Conservation (phyloP, 2,329 filamentous ascomycete genomes). For the Curvularia hawaiiensis region DNA sequence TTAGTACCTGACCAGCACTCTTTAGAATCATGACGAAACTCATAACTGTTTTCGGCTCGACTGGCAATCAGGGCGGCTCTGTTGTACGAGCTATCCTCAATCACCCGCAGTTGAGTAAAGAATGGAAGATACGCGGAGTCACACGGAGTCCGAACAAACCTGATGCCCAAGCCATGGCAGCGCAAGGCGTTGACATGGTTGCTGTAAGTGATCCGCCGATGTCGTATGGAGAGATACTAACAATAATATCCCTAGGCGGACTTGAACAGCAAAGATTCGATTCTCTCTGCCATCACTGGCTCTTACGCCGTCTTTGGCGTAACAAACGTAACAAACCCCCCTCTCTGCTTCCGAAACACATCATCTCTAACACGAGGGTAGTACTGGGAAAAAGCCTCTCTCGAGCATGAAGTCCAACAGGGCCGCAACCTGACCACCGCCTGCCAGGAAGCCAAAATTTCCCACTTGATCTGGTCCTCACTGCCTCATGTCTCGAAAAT, state of each 20-base stretch:
- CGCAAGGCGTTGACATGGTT: constrained; percentile 21
- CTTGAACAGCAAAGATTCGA: constrained; percentile 42
- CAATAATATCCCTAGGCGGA: constrained; percentile 43
- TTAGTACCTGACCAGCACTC: neutral
- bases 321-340: constrained; percentile 41
- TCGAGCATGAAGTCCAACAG: constrained; percentile 22
- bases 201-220: constrained; percentile 12
- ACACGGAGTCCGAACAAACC: constrained; percentile 51
- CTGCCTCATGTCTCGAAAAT: constrained; percentile 25
- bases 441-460: constrained; percentile 21
- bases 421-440: constrained; percentile 30
- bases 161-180: constrained; percentile 23
- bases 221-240: neutral
- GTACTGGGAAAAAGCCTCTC: constrained; percentile 9
- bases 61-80: constrained; percentile 58
- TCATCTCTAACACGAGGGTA: neutral
- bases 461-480: constrained; percentile 31
- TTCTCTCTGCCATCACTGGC: constrained; percentile 52
- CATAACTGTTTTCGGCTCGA: constrained; percentile 56
- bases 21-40: constrained; percentile 28
- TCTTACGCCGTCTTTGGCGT: constrained; percentile 58
- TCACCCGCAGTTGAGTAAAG: constrained; percentile 51
- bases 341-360: neutral
- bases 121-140: constrained; percentile 58
- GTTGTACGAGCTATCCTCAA: constrained; percentile 54